Conservation (phyloP, 2,329 filamentous ascomycete genomes). For the Colletotrichum filicis region DNA sequence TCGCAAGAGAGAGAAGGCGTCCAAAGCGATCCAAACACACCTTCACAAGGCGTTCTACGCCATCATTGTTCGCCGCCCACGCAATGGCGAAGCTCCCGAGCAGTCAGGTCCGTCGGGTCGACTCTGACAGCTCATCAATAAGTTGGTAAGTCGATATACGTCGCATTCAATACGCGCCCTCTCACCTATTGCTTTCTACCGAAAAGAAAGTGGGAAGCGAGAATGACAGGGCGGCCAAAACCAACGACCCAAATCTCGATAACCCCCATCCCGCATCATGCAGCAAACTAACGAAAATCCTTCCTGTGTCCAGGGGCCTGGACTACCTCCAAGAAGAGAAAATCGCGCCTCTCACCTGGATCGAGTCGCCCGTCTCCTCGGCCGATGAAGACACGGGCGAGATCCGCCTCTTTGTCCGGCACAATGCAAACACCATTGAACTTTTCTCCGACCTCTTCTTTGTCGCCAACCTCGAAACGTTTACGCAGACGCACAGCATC, state of each 20-base stretch:
- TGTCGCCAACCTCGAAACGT: slow-evolving; percentile 68
- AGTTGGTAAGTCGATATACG: slow-evolving; percentile 1
- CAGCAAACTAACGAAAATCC: neutral
- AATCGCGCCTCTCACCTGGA: slow-evolving; percentile 31
- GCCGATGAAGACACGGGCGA: slow-evolving; percentile 18
- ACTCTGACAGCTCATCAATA: slow-evolving; percentile 16
- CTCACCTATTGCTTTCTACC: neutral
- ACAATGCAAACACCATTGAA: slow-evolving; percentile 64
- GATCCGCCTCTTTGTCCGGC: slow-evolving; percentile 18
- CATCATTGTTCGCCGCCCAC: slow-evolving; percentile 4
- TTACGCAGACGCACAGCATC: slow-evolving; percentile 65
- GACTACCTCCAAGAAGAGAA: slow-evolving; percentile 34
- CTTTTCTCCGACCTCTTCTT: slow-evolving; percentile 72
- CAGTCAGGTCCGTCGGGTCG: slow-evolving; percentile 23
- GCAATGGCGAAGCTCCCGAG: slow-evolving; percentile 27
- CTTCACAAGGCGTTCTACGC: neutral
- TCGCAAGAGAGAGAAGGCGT: slow-evolving; percentile 14
- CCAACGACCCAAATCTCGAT: neutral
- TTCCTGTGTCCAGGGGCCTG: slow-evolving; percentile 5
- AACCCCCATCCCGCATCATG: neutral
- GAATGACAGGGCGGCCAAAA: neutral
- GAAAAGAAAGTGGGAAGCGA: too few species aligned
- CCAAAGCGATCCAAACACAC: neutral
- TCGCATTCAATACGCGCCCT: too few species aligned
- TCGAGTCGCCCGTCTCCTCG: slow-evolving; percentile 26